Percentiles rank a stretch among this genome's conserved stretches.
Conservation (phyloP, 768 basidiomycete species). For the Mycena haematopus region DNA sequence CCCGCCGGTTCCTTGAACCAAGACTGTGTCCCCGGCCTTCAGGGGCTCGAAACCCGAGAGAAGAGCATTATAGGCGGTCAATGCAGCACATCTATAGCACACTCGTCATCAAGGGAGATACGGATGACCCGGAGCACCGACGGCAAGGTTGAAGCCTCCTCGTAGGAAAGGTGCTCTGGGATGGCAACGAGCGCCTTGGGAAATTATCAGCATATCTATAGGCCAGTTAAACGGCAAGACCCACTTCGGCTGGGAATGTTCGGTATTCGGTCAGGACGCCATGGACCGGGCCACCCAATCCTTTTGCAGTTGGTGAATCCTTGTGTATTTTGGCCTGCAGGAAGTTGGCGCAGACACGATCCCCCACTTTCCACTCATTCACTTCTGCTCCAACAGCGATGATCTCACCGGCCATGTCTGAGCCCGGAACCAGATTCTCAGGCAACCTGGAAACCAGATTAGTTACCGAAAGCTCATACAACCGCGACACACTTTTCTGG, state of each 20-base stretch:
- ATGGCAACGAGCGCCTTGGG: conserved; percentile 54
- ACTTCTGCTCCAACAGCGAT: conserved; percentile 51
- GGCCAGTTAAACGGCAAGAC: not conserved
- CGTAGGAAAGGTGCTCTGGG: conserved; percentile 63
- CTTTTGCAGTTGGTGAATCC: conserved; percentile 42
- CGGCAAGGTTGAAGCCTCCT: conserved; percentile 71
- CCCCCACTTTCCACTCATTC: conserved; percentile 56
- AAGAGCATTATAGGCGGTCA: conserved; percentile 44
- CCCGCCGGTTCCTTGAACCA: conserved; percentile 37
- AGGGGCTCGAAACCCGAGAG: not conserved
- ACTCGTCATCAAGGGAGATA: conserved; percentile 5
- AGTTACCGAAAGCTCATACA: too few species aligned
- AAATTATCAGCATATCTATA: not conserved
- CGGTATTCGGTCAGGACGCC: conserved; percentile 63
- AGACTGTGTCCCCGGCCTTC: not conserved
- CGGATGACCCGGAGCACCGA: conserved; percentile 41
- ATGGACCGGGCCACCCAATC: conserved; percentile 52
- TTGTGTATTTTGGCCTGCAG: conserved; percentile 55
- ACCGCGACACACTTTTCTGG: conserved; percentile 36
- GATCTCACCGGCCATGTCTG: conserved; percentile 66
- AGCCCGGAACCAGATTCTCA: conserved; percentile 42
- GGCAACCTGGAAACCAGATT: not conserved
- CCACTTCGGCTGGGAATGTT: conserved; percentile 51
- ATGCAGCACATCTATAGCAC: conserved; percentile 43
- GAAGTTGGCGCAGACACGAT: conserved; percentile 63